Conservation (phyloP, 768 basidiomycete genomes). For the Dendrothele bispora region DNA sequence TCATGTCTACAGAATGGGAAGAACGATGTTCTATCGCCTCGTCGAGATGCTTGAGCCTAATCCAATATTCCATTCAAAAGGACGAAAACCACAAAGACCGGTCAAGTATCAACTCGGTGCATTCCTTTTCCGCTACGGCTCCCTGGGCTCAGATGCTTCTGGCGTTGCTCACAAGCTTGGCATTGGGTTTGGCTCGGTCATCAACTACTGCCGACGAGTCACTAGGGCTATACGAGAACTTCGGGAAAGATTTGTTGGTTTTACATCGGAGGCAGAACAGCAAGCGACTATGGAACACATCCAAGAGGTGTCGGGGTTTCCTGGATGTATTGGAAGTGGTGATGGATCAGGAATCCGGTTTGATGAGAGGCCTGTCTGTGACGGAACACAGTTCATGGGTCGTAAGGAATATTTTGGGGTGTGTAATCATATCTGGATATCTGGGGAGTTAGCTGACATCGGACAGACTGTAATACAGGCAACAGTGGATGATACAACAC, state of each 20-base stretch:
- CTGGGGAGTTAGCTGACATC: neutral
- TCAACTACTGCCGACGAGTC: slow-evolving; percentile 20
- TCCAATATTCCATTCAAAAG: neutral
- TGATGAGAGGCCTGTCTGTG: slow-evolving; percentile 1
- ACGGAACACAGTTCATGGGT: slow-evolving; percentile 6
- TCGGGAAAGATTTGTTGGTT: neutral
- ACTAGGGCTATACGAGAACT: slow-evolving; percentile 3
- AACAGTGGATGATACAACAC: slow-evolving; percentile 16
- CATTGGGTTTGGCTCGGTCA: slow-evolving; percentile 20
- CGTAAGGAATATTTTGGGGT: slow-evolving; percentile 10
- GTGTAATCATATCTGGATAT: neutral
- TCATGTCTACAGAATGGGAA: neutral
- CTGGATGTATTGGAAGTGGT: slow-evolving; percentile 12
- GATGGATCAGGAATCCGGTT: slow-evolving; percentile 12
- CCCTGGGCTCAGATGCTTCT: slow-evolving; percentile 11
- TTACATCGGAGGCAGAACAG: neutral
- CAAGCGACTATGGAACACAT: slow-evolving; percentile 1
- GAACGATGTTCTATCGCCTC: neutral
- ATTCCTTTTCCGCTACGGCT: slow-evolving; percentile 18
- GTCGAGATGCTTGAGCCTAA: neutral
- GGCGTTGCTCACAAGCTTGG: slow-evolving; percentile 14
- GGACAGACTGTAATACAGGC: slow-evolving; percentile 18
- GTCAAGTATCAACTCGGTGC: slow-evolving; percentile 4
- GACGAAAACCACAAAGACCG: neutral
- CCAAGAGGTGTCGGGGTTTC: slow-evolving; percentile 9